phyloP scores from a whole-genome alignment of 345 rosid species.

The Noccaea bulbosa region DNA sequence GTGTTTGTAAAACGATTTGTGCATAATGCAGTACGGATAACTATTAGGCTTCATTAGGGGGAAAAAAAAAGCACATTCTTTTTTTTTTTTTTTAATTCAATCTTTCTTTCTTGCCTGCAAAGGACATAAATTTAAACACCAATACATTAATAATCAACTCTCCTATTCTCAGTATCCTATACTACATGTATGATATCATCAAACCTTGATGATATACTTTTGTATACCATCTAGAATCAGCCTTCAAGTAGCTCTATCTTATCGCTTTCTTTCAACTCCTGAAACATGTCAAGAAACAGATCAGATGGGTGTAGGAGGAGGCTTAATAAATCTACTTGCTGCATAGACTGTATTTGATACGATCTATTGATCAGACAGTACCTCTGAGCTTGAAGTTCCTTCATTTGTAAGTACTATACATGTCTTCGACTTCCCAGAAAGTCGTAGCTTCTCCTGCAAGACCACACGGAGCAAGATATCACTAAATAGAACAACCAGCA shows the following conservation, averaged over 20 bases:
- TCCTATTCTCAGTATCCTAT: constrained; percentile 25
- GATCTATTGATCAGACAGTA: constrained; percentile 31
- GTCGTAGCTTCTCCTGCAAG: constrained; percentile 71
- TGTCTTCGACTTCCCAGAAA: constrained; percentile 53
- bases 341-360: constrained; percentile 7
- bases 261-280: constrained; percentile 35
- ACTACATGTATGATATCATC: constrained; percentile 16
- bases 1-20: constrained; percentile 32
- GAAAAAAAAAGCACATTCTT: constrained; percentile 14
- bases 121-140: constrained; percentile 26
- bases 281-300: constrained; percentile 26
- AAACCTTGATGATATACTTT: constrained; percentile 19
- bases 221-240: constrained; percentile 27
- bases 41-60: constrained; percentile 21
- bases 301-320: background rate
- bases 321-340: background rate
- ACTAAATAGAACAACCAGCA: constrained; percentile 7
- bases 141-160: constrained; percentile 33
- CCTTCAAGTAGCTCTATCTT: constrained; percentile 30
- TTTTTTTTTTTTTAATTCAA: constrained; percentile 6
- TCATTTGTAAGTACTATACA: constrained; percentile 50
- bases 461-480: constrained; percentile 25
- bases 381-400: constrained; percentile 55
- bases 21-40: constrained; percentile 32
- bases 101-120: constrained; percentile 25